A percentile compares a stretch with the other conserved stretches of the same genome.
Evolutionary conservation across 805 yeast genomes (phyloP).

Genomic region (Candida pseudofarinosa): DNA sequence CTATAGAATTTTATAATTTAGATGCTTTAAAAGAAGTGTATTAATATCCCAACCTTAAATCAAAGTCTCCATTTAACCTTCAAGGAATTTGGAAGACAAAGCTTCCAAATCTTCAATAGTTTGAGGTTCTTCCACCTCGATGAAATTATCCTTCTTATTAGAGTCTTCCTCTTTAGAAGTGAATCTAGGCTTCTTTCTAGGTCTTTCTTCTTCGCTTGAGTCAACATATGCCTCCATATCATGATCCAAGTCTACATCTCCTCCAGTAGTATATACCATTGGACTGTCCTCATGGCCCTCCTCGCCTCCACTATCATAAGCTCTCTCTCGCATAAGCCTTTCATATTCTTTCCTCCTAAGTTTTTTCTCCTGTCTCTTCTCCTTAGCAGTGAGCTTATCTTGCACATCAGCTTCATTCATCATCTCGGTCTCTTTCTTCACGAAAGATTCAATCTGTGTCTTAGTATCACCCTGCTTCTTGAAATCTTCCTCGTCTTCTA

Average conservation of each 20-base stretch:
- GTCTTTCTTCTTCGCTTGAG: constrained; percentile 17
- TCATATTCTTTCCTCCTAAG: constrained; percentile 81
- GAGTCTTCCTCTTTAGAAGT: constrained; percentile 36
- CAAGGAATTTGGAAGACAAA: constrained; percentile 54
- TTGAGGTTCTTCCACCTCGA: constrained; percentile 84
- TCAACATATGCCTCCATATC: constrained; percentile 41
- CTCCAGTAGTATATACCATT: constrained; percentile 16
- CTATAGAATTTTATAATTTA: neutral
- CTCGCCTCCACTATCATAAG: constrained; percentile 29
- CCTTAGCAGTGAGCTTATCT: constrained; percentile 74
- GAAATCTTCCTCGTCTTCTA: constrained; percentile 88
- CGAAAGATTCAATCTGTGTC: constrained; percentile 62
- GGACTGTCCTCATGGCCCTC: constrained; percentile 25
- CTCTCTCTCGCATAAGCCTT: constrained; percentile 46
- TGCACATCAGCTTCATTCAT: constrained; percentile 71
- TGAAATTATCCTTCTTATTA: constrained; percentile 27
- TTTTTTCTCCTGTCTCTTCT: constrained; percentile 83
- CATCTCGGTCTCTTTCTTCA: constrained; percentile 57
- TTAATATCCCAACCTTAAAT: no score
- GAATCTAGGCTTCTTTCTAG: constrained; percentile 46
- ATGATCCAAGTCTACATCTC: constrained; percentile 39
- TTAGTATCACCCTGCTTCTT: constrained; percentile 65
- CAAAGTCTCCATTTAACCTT: constrained; percentile 2
- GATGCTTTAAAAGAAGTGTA: constrained; percentile 3
- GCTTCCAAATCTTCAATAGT: constrained; percentile 93